Conservation (phyloP, 163 green algal species). For the Scenedesmus sp. region DNA sequence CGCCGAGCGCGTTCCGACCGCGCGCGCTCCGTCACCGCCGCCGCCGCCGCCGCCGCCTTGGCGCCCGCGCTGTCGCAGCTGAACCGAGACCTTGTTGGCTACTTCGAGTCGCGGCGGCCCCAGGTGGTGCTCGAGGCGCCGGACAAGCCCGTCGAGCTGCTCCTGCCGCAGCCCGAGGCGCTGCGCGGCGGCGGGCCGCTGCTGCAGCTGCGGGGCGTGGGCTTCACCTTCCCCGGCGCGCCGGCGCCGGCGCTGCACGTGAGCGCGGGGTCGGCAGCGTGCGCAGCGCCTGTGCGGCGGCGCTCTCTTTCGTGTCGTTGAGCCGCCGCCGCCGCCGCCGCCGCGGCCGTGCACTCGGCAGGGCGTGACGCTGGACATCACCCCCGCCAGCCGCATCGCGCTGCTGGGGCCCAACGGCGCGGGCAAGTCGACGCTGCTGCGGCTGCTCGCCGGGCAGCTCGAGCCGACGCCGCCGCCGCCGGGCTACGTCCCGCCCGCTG, state of each 20-base stretch:
- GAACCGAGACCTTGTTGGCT: conserved; percentile 14
- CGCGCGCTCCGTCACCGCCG: not conserved
- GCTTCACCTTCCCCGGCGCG: conserved; percentile 26
- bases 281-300: too few species aligned
- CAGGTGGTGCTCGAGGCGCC: conserved; percentile 27
- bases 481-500: not conserved
- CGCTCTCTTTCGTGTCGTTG: too few species aligned
- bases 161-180: conserved; percentile 22
- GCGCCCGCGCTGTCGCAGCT: not conserved
- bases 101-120: conserved; percentile 13
- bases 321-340: too few species aligned
- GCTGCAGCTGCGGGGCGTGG: conserved; percentile 26
- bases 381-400: conserved; percentile 14
- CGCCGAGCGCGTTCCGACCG: too few species aligned
- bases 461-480: conserved; percentile 10
- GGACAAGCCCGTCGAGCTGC: conserved; percentile 42
- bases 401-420: conserved; percentile 39
- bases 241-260: conserved; percentile 23
- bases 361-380: conserved; percentile 32
- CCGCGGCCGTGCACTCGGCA: not conserved
- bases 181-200: conserved; percentile 7
- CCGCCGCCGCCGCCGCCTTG: not conserved
- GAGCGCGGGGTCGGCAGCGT: too few species aligned
- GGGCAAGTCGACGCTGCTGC: conserved; percentile 33
- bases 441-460: conserved; percentile 6